Percentiles rank a stretch among this genome's conserved stretches.
Conservation (phyloP, 257 asterid species). For the Fraxinus cuspidata region DNA sequence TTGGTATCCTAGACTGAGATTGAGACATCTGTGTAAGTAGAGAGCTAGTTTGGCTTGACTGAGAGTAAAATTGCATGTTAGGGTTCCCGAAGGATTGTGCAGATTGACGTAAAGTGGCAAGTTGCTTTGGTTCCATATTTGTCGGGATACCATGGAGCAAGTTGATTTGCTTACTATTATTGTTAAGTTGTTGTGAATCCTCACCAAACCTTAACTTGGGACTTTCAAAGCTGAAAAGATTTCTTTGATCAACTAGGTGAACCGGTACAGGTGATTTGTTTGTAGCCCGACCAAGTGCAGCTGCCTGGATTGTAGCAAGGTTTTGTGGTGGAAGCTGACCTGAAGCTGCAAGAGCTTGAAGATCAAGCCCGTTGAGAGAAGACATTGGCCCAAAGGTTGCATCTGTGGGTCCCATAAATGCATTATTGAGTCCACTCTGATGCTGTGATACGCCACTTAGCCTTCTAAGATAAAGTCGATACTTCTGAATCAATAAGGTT, state of each 20-base stretch:
- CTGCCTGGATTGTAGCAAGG: conserved; percentile 79
- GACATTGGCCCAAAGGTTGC: conserved; percentile 60
- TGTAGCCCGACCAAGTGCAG: conserved; percentile 51
- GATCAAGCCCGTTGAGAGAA: conserved; percentile 59
- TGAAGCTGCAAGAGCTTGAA: conserved; percentile 73
- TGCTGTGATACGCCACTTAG: conserved; percentile 72
- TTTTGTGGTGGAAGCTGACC: conserved; percentile 74
- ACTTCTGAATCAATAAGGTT: conserved; percentile 57
- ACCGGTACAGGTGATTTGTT: conserved; percentile 45
- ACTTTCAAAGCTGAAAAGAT: conserved; percentile 65
- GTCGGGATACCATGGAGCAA: conserved; percentile 92
- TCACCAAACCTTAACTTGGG: conserved; percentile 56
- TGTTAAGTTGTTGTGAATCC: conserved; percentile 48
- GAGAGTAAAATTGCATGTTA: conserved; percentile 50
- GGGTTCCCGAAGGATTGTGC: conserved; percentile 53
- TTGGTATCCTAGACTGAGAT: conserved; percentile 44
- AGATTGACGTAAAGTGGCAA: conserved; percentile 65
- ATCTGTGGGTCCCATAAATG: conserved; percentile 64
- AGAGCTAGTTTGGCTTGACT: conserved; percentile 37
- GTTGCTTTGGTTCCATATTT: conserved; percentile 85
- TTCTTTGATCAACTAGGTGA: conserved; percentile 64
- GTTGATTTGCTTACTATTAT: conserved; percentile 50
- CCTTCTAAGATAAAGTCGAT: conserved; percentile 85
- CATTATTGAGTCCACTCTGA: conserved; percentile 49
- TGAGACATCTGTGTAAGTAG: conserved; percentile 52